Evolutionary conservation across 306 rosid genomes (phyloP).

Genomic region (Elaeagnus macrophylla): DNA sequence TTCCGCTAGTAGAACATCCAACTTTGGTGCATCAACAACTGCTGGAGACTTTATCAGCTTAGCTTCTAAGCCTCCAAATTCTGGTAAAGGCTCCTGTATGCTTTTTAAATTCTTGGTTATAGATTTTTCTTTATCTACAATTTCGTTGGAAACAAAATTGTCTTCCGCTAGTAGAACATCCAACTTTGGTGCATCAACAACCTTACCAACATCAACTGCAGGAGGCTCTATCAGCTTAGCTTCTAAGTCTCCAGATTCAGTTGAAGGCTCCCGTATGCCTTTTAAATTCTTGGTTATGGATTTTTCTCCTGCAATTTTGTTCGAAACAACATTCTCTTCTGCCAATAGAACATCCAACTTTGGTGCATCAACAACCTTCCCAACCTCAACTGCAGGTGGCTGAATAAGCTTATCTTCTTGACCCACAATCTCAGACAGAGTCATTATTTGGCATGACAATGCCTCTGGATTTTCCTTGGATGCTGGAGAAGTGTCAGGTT

Average conservation of each 20-base stretch:
- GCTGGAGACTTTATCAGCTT: neutral
- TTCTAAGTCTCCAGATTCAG: neutral
- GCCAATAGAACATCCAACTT: neutral
- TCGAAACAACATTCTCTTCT: neutral
- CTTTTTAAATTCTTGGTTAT: neutral
- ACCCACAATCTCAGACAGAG: neutral
- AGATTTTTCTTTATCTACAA: slow-evolving; percentile 22
- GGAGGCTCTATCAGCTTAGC: slow-evolving; percentile 9
- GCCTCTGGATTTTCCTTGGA: neutral
- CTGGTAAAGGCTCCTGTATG: neutral
- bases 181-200: slow-evolving; percentile 17
- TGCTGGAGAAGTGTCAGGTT: neutral
- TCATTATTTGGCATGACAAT: neutral
- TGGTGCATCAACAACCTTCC: neutral
- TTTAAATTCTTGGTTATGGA: neutral
- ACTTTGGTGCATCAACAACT: neutral
- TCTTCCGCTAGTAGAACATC: slow-evolving; percentile 16
- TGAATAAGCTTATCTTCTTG: neutral
- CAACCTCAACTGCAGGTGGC: neutral
- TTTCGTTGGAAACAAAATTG: neutral
- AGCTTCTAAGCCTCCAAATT: neutral
- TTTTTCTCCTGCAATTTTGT: neutral
- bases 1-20: neutral
- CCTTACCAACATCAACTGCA: slow-evolving; percentile 14
- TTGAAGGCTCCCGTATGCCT: neutral